Evolutionary conservation across 2,329 filamentous ascomycete genomes (phyloP), one percentile per base, ranked within the genome.

Genomic region (Xylaria sp.): DNA sequence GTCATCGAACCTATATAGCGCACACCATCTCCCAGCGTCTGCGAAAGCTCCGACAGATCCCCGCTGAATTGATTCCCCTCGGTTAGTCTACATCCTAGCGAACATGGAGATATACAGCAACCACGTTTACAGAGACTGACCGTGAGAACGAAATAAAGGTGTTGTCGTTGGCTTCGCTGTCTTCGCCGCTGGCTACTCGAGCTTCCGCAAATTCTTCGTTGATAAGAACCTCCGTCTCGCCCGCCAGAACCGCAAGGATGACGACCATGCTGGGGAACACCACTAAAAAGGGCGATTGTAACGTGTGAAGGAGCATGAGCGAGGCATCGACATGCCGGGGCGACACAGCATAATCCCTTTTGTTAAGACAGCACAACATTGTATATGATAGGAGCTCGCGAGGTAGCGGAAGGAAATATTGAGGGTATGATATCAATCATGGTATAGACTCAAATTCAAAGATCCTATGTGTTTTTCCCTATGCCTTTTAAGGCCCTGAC

Each of bases 11-110:
- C 51, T 65, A 58, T 67, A 61, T 64, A 99, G 95, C 92, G 77
- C 95, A 98, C 83, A 97, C 94, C 73, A 88, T 98, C 80, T 97
- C 94, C 70, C 95, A 98, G 84, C 92, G 94, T 77, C 85, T 99
- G 73, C 91, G 93, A 77, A 90, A 88, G 77, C 85, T 97, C 75
- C 93, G 90, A 86, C 88, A 89, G 81, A 90, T 98, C 75, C 95
- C 95, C 71, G 88, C 92, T 71, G 95, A 99, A 85, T 85, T 99
- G 86, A 87, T 93, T 72, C 95, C 95, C 75, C 90, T 99, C 72
- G 93, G 93, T 96, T 89, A 78, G 87, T 81, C 69, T 67, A 57
- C 58, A 59, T 37, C 11, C 27, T 25, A 37, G 25, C 38, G 27
- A 47, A n/a, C 10, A 15, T 29, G 5, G 23, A 33, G 21, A 10